Percentiles rank a stretch among this genome's conserved stretches.
Conservation (phyloP, 352 stramenopile species). For the Saprolegnia diclina region DNA sequence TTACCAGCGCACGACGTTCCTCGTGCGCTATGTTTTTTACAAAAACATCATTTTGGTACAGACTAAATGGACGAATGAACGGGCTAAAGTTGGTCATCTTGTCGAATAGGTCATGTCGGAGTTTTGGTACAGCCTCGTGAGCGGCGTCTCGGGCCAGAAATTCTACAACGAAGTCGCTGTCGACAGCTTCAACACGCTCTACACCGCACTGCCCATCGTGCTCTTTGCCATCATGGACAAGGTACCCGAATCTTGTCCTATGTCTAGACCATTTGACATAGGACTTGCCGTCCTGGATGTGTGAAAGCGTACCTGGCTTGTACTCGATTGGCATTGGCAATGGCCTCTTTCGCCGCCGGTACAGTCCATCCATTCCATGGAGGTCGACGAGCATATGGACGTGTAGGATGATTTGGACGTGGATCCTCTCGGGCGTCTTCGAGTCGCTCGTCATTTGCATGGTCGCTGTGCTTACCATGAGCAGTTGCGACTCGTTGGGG, state of each 20-base stretch:
- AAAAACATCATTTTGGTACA: constrained; percentile 94
- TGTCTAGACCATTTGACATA: background rate
- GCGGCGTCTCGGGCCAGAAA: constrained; percentile 85
- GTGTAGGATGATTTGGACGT: constrained; percentile 23
- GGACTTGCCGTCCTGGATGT: constrained; percentile 21
- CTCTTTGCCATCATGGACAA: constrained; percentile 25
- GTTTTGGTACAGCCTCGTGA: constrained; percentile 91
- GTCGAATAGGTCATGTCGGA: constrained; percentile 57
- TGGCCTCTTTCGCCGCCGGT: constrained; percentile 4
- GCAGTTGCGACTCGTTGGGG: constrained; percentile 8
- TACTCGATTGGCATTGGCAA: background rate
- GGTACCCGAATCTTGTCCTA: background rate
- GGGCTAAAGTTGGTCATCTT: too few relatives aligned
- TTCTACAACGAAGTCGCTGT: constrained; percentile 75
- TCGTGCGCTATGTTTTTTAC: constrained; percentile 98
- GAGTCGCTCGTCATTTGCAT: constrained; percentile 24
- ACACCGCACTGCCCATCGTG: constrained; percentile 77
- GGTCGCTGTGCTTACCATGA: constrained; percentile 16
- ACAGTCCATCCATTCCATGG: background rate
- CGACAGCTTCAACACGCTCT: constrained; percentile 92
- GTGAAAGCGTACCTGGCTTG: constrained; percentile 15
- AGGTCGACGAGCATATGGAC: background rate
- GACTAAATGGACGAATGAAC: too few relatives aligned
- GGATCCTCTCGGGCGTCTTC: constrained; percentile 14
- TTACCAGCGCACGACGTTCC: constrained; percentile 92